Base-by-base conservation (phyloP, 108 stramenopile genomes). In the Skeletonema menzelii region DNA sequence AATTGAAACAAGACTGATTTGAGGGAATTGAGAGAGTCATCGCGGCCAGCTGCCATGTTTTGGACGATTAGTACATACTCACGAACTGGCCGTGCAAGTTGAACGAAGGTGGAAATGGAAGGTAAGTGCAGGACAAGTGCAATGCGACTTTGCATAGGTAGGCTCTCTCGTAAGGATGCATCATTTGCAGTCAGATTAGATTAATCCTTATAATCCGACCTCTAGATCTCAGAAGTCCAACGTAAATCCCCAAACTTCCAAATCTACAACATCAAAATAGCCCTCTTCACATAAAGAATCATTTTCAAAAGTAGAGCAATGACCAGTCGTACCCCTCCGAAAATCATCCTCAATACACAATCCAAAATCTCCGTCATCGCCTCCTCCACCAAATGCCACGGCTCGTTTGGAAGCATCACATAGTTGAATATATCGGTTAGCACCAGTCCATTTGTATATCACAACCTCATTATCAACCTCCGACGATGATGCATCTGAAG, bases 321-420 rank as follows among this genome's bases (percentile, higher is more conserved):
- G 85, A 1, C 95, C 95, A 10, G 89, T 93, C 8, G 86, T 83
- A 6, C 95, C 95, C 20, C 80, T 59, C 66, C 87, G 86, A 82
- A 95, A 95, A 67, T 95, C 95, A 64, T 95, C 83, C 57, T 93
- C 89, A 14, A 95, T 77, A 70, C 89, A 91, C 15, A 95, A 75
- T 37, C 95, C 95, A 82, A 95, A 95, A 27, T 87, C 88, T 19
- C 95, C 92, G 12, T 92, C 82, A 56, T 88, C 80, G 19, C 95
- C 95, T 49, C 95, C 95, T 19, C 95, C 92, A 27, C 95, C 95
- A 82, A 95, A 92, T 22, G 95, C 95, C 22, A 95, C 40, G 57
- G 84, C 79, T 56, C 85, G 82, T 49, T 67, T 77, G 12, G 63
- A 47, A 17, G 70, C 58, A 62, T 95, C 95, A 44, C 90, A 91